Evolutionary conservation across 2,329 filamentous ascomycete genomes (phyloP).

Genomic region (Aspergillus phoenicis): DNA sequence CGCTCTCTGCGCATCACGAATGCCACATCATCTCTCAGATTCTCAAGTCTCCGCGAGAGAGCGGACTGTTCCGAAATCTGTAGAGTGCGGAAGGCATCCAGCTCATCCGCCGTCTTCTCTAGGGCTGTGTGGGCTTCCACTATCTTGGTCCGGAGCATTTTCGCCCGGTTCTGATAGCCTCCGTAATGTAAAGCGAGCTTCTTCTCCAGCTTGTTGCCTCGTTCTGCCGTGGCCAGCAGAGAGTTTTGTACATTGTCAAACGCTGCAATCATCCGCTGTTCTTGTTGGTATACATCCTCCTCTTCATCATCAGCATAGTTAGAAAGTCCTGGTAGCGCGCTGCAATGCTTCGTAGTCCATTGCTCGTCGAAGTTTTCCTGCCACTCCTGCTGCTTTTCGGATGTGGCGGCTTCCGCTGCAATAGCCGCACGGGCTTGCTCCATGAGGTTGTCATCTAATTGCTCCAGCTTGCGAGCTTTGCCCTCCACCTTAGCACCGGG

Average conservation of each 20-base stretch:
- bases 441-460: conserved; percentile 71
- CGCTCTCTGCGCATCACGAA: conserved; percentile 80
- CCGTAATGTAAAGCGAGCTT: conserved; percentile 85
- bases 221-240: conserved; percentile 73
- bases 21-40: conserved; percentile 77
- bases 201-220: conserved; percentile 87
- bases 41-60: conserved; percentile 70
- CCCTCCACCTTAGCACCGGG: conserved; percentile 67
- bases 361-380: conserved; percentile 53
- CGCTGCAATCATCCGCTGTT: conserved; percentile 64
- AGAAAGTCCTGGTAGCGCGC: conserved; percentile 70
- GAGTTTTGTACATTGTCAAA: conserved; percentile 76
- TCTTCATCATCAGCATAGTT: conserved; percentile 79
- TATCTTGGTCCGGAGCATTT: conserved; percentile 78
- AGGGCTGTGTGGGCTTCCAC: conserved; percentile 72
- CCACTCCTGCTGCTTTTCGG: conserved; percentile 53
- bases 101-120: conserved; percentile 69
- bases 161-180: conserved; percentile 85
- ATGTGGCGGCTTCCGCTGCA: conserved; percentile 64
- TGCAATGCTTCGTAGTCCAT: conserved; percentile 55
- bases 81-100: conserved; percentile 74
- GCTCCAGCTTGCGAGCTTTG: conserved; percentile 60
- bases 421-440: conserved; percentile 77
- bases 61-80: conserved; percentile 79
- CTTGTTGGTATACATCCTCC: conserved; percentile 62